Base-by-base conservation (phyloP, 1,139 yeast genomes). In the Scheffersomyces illinoinensis region DNA sequence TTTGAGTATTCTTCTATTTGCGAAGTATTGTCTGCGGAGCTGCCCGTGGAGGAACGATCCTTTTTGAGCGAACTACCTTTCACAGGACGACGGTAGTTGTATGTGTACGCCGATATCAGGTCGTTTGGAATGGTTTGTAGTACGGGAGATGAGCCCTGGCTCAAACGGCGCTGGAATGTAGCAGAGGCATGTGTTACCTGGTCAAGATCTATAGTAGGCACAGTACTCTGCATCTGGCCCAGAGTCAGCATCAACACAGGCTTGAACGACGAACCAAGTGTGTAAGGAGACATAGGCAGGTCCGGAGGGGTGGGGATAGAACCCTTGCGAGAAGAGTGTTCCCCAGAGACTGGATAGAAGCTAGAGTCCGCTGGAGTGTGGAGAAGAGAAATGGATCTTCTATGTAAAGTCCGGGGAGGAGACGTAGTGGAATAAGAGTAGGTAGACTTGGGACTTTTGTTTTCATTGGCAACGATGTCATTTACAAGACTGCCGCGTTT, bases 201-300 rank as follows among this genome's bases (percentile, higher is more conserved):
- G 48, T 61, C 65, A 53, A 63, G 58, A 57, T 62, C 65, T n/a
- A 63, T 63, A 10, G 43, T 33, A 5, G 24, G 48, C 23, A 47
- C 17, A 20, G 26, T 17, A 26, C 21, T 3, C 21, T 48, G 51
- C 18, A 4, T n/a, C 26, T 19, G 51, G 43, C 43, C 43, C 43
- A 33, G 43, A 33, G 43, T 33, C 43, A 33, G 43, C 43, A 33
- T 33, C 43, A 33, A 33, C 43, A 12, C 17, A 24, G 51, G 51
- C 8, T 48, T 48, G 26, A 20, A 48, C 17, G 43, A 33, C 43
- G 43, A 33, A 12, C 51, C 51, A 7, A 20, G 21, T 1, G 21
- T 19, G 23, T 49, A 43, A 43, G 53, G 49, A 24, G 52, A 47
- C 23, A 51, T 49, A 3, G 62, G 61, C 10, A 62, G 56, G 23